Conservation (phyloP, 306 rosid genomes). For the Casuarina equisetifolia region DNA sequence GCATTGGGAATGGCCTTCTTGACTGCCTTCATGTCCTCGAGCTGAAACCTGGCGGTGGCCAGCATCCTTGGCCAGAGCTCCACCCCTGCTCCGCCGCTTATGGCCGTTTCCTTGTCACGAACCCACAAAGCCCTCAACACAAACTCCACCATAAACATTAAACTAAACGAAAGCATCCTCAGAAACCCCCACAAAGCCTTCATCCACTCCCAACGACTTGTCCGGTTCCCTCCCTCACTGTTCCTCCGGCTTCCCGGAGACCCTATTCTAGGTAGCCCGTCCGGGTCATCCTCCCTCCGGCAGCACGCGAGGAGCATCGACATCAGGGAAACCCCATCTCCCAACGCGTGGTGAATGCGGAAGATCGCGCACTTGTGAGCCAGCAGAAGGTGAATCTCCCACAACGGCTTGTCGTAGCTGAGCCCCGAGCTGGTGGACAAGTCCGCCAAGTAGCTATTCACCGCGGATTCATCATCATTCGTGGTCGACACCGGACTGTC, state of each 20-base stretch:
- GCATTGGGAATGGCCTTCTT: conserved; percentile 56
- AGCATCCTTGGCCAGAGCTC: conserved; percentile 88
- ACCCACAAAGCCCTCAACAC: conserved; percentile 48
- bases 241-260: not conserved
- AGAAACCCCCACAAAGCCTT: conserved; percentile 24
- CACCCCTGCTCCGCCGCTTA: conserved; percentile 75
- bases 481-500: conserved; percentile 15
- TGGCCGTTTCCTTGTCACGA: conserved; percentile 54
- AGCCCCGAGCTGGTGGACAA: conserved; percentile 36
- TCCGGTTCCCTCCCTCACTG: not conserved
- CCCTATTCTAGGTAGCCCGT: conserved; percentile 37
- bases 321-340: conserved; percentile 86
- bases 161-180: conserved; percentile 36
- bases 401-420: conserved; percentile 63
- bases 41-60: conserved; percentile 59
- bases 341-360: conserved; percentile 76
- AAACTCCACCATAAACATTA: conserved; percentile 48
- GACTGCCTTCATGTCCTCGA: conserved; percentile 67
- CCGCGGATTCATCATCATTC: conserved; percentile 35
- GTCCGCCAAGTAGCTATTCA: conserved; percentile 58
- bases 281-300: conserved; percentile 38
- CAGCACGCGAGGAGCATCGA: conserved; percentile 67
- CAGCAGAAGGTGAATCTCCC: conserved; percentile 73
- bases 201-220: conserved; percentile 5
- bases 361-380: conserved; percentile 60